Conservation (phyloP, 1,284 basidiomycete species). For the Ceratorhiza oryzae-sativae region DNA sequence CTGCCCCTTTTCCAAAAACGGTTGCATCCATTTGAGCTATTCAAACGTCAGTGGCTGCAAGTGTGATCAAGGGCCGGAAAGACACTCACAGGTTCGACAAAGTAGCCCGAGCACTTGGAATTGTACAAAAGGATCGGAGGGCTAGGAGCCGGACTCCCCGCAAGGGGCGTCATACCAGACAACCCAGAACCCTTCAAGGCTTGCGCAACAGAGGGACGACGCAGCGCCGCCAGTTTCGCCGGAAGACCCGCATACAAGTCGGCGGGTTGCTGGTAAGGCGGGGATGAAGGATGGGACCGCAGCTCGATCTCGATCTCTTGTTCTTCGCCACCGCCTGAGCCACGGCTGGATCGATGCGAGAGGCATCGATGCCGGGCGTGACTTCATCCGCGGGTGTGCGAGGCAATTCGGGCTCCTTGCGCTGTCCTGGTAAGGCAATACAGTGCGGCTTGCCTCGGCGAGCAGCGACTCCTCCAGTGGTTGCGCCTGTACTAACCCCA, state of each 20-base stretch:
- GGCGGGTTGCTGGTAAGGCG: slow-evolving; percentile 9
- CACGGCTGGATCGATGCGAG: slow-evolving; percentile 11
- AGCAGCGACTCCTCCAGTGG: slow-evolving; percentile 36
- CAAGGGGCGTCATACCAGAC: slow-evolving; percentile 31
- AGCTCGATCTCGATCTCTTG: slow-evolving; percentile 4
- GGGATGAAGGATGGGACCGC: slow-evolving; percentile 2
- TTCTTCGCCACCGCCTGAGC: slow-evolving; percentile 32
- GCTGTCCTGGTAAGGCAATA: slow-evolving; percentile 61
- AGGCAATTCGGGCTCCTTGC: slow-evolving; percentile 49
- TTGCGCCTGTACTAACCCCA: not conserved
- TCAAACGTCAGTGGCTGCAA: not conserved
- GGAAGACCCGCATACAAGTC: slow-evolving; percentile 37
- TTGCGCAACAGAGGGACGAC: slow-evolving; percentile 44
- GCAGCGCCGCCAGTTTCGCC: slow-evolving; percentile 63
- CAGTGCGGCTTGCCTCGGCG: slow-evolving; percentile 51
- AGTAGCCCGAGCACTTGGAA: slow-evolving; percentile 91
- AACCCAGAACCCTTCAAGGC: slow-evolving; percentile 22
- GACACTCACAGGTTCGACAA: slow-evolving; percentile 85
- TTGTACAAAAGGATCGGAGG: slow-evolving; percentile 71
- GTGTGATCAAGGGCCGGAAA: not conserved
- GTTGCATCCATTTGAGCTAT: slow-evolving; percentile 95
- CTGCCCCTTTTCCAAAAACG: slow-evolving; percentile 73
- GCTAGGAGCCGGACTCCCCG: slow-evolving; percentile 50
- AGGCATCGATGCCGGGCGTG: slow-evolving; percentile 12
- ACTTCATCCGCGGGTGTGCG: slow-evolving; percentile 31